Conservation (phyloP, 805 yeast species). For the Ogataea pini region DNA sequence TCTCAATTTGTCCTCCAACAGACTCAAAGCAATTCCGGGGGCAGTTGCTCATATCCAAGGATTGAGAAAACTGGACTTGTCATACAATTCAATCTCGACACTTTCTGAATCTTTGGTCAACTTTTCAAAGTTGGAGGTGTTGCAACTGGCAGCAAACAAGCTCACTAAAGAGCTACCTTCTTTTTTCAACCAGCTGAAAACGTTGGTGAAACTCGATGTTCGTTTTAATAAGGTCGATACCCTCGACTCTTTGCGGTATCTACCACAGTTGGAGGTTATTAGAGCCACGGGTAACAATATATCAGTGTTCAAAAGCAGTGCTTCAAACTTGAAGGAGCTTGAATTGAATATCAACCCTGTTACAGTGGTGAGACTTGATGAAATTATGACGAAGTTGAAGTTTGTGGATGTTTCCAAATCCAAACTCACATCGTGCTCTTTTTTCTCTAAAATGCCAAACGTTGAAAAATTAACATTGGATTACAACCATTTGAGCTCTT, state of each 20-base stretch:
- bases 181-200: conserved; percentile 51
- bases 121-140: conserved; percentile 60
- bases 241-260: conserved; percentile 54
- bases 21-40: conserved; percentile 62
- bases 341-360: conserved; percentile 84
- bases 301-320: conserved; percentile 63
- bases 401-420: conserved; percentile 80
- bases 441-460: conserved; percentile 60
- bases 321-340: conserved; percentile 64
- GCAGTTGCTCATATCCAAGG: conserved; percentile 59
- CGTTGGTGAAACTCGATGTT: conserved; percentile 72
- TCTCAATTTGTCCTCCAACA: conserved; percentile 80
- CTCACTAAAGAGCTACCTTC: conserved; percentile 53
- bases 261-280: conserved; percentile 68
- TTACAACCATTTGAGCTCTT: conserved; percentile 73
- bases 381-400: conserved; percentile 58
- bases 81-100: conserved; percentile 68
- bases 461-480: conserved; percentile 76
- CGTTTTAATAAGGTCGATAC: conserved; percentile 64
- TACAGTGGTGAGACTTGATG: conserved; percentile 60
- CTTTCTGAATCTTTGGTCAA: conserved; percentile 65
- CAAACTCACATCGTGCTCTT: conserved; percentile 72
- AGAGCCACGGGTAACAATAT: conserved; percentile 76
- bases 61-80: conserved; percentile 69
- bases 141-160: conserved; percentile 75